A percentile compares a stretch with the other conserved stretches of the same genome.
These are phyloP conservation scores for Leccinum variabile DNA, from an alignment of 1,284 basidiomycete species.

Conservation along the genomic window DNA sequence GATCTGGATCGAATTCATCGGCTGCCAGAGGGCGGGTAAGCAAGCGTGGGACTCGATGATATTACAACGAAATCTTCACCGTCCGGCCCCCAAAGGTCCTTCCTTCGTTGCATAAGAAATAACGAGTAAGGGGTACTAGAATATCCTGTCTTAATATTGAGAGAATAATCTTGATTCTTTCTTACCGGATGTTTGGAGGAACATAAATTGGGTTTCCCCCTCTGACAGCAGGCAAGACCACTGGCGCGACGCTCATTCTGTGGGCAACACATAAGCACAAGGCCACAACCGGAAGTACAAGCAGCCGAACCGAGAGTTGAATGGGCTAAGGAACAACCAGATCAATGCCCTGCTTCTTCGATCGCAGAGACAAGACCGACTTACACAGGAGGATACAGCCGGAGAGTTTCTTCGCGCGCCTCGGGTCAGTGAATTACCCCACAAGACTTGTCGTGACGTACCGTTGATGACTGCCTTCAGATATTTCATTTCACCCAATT, in stretches of 20 bases:
- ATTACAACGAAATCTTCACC: constrained; percentile 15
- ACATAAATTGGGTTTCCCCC: constrained; percentile 34
- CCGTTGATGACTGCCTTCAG: constrained; percentile 62
- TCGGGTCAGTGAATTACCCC: background rate
- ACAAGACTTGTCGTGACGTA: constrained; percentile 24
- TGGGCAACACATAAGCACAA: constrained; percentile 18
- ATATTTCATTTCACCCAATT: constrained; percentile 57
- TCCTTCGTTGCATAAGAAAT: constrained; percentile 38
- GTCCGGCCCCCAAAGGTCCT: constrained; percentile 42
- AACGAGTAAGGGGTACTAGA: constrained; percentile 34
- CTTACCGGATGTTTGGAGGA: constrained; percentile 44
- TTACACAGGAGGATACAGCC: constrained; percentile 64
- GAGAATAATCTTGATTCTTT: constrained; percentile 10
- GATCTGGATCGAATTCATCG: constrained; percentile 40
- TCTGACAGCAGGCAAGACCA: constrained; percentile 42
- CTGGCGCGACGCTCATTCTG: constrained; percentile 44
- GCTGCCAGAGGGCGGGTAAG: constrained; percentile 26
- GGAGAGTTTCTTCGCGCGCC: constrained; percentile 47
- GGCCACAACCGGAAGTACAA: background rate
- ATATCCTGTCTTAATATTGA: constrained; percentile 21
- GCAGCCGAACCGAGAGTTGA: constrained; percentile 30
- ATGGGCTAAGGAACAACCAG: constrained; percentile 32
- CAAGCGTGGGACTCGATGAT: background rate
- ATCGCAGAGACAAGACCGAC: constrained; percentile 15
- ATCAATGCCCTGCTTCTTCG: constrained; percentile 5